phyloP scores from a whole-genome alignment of 345 rosid species.

The Ricinus communis region DNA sequence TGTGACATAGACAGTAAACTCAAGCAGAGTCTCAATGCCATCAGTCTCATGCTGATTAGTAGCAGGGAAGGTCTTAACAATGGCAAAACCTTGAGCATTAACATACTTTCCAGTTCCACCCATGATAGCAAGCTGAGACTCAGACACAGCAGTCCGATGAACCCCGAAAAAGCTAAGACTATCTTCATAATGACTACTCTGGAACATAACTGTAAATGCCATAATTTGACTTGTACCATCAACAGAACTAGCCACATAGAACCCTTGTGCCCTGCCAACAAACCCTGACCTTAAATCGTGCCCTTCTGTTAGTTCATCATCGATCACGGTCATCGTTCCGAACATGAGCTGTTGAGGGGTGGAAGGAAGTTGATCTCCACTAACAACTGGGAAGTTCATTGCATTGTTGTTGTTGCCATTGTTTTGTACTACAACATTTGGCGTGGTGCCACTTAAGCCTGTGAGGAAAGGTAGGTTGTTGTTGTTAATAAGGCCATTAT shows the following conservation, averaged over 20 bases:
- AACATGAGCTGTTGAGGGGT: slow-evolving; percentile 69
- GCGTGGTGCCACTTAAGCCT: slow-evolving; percentile 68
- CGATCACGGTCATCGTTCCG: slow-evolving; percentile 78
- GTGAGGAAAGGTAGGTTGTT: slow-evolving; percentile 80
- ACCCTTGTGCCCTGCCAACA: slow-evolving; percentile 85
- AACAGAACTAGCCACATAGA: slow-evolving; percentile 67
- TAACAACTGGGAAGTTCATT: slow-evolving; percentile 40
- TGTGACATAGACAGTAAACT: slow-evolving; percentile 56
- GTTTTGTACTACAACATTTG: slow-evolving; percentile 47
- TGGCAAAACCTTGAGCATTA: slow-evolving; percentile 69
- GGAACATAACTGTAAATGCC: slow-evolving; percentile 81
- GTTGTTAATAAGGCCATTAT: slow-evolving; percentile 66
- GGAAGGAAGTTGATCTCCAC: slow-evolving; percentile 53
- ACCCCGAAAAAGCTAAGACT: slow-evolving; percentile 84
- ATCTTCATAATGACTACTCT: slow-evolving; percentile 61
- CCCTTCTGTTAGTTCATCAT: slow-evolving; percentile 74
- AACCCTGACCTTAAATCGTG: slow-evolving; percentile 64
- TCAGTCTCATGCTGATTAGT: slow-evolving; percentile 58
- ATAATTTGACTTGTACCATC: slow-evolving; percentile 81
- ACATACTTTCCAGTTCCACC: slow-evolving; percentile 88
- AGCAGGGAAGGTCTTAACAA: slow-evolving; percentile 59
- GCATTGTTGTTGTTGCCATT: slow-evolving; percentile 50
- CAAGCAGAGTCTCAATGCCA: slow-evolving; percentile 64
- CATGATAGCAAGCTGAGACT: slow-evolving; percentile 79
- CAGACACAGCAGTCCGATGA: slow-evolving; percentile 62